Conservation (phyloP, 306 rosid genomes). For the Ammopiptanthus mongolicus region DNA sequence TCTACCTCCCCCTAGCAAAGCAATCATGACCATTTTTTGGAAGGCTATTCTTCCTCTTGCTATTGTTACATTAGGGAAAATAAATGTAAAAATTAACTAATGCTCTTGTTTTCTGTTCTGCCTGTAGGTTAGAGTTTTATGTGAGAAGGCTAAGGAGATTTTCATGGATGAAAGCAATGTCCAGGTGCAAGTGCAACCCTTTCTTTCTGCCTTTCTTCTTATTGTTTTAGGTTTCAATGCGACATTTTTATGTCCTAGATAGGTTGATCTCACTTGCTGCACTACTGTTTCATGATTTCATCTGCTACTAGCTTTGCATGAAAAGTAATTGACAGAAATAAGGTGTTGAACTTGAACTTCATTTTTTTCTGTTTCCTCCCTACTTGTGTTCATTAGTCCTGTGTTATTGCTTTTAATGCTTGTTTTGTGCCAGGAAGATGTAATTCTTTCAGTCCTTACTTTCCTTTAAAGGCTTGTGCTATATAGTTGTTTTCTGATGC, state of each 20-base stretch:
- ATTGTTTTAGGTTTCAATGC: neutral
- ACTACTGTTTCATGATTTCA: neutral
- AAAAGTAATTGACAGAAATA: neutral
- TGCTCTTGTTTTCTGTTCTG: constrained; percentile 19
- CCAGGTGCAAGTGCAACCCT: constrained; percentile 60
- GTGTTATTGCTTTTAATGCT: neutral
- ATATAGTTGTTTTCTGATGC: neutral
- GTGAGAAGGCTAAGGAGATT: constrained; percentile 74
- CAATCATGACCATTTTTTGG: neutral
- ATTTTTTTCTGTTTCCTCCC: neutral
- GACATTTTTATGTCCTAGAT: neutral
- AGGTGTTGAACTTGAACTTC: neutral
- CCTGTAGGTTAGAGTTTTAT: constrained; percentile 55
- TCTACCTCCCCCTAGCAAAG: neutral
- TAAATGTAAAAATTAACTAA: neutral
- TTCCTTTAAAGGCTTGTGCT: neutral
- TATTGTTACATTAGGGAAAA: neutral
- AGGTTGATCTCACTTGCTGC: neutral
- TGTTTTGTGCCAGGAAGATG: neutral
- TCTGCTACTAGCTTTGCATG: neutral
- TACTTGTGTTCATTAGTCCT: neutral
- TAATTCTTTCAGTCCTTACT: neutral
- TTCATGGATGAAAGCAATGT: constrained; percentile 83
- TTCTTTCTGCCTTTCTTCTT: constrained; percentile 15
- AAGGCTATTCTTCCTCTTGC: neutral